Percentiles rank a stretch among this genome's conserved stretches.
These are phyloP conservation scores for Primulina huaijiensis DNA, from an alignment of 257 asterid species.

Conservation along the genomic window DNA sequence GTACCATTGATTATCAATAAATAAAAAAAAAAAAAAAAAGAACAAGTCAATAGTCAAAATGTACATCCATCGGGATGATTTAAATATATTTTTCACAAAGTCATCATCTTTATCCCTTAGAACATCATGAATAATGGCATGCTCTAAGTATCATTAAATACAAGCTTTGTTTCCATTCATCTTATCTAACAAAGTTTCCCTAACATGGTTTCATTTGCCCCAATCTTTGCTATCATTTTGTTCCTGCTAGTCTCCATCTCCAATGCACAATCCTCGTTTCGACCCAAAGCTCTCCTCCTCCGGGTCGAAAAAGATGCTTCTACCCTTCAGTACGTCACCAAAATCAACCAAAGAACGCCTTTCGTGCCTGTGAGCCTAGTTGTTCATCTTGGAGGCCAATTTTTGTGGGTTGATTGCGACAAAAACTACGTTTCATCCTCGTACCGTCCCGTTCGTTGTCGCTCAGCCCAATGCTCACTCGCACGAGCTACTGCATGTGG, in stretches of 20 bases:
- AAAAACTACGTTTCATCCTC: constrained; percentile 48
- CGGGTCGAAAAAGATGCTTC: constrained; percentile 23
- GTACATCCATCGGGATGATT: background rate
- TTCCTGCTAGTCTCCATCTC: constrained; percentile 26
- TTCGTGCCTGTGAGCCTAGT: constrained; percentile 45
- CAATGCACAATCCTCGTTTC: constrained; percentile 37
- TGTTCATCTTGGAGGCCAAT: constrained; percentile 66
- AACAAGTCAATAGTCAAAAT: too few relatives aligned
- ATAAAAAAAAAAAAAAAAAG: too few relatives aligned
- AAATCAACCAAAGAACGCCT: constrained; percentile 55
- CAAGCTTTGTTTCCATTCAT: background rate
- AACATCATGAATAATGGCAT: constrained; percentile 7
- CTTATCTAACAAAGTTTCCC: background rate
- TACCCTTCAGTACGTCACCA: constrained; percentile 51
- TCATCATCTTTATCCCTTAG: background rate
- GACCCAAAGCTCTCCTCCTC: constrained; percentile 51
- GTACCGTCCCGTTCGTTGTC: constrained; percentile 51
- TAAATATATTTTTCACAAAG: background rate
- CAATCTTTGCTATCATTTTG: constrained; percentile 16
- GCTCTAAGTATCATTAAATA: constrained; percentile 19
- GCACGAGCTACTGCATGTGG: constrained; percentile 40
- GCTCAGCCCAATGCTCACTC: constrained; percentile 51
- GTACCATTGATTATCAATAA: too few relatives aligned
- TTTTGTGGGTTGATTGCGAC: constrained; percentile 70
- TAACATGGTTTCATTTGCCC: constrained; percentile 20